Conservation (phyloP, 805 yeast species). For the Danielozyma ontarioensis region DNA sequence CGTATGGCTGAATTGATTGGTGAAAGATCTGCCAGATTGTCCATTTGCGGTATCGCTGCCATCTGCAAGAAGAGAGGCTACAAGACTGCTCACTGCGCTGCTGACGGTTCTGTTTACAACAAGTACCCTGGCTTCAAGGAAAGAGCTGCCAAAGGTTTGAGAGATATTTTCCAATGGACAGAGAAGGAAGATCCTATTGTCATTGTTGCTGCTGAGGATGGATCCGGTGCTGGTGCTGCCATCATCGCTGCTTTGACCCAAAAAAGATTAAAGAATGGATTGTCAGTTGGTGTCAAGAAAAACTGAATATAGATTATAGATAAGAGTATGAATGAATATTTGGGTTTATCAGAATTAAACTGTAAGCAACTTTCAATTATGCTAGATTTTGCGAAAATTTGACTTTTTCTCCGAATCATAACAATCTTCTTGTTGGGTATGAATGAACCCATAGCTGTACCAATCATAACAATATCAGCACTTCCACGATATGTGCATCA, state of each 20-base stretch:
- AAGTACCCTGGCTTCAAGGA: conserved; percentile 88
- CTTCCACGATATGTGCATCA: too few relatives aligned
- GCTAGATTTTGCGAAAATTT: too few relatives aligned
- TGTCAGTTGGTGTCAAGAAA: conserved; percentile 51
- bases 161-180: conserved; percentile 84
- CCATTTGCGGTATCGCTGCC: conserved; percentile 94
- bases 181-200: conserved; percentile 68
- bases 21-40: conserved; percentile 85
- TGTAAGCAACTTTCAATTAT: too few relatives aligned
- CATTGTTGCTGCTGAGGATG: conserved; percentile 93
- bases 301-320: neutral
- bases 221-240: conserved; percentile 98
- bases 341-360: too few relatives aligned
- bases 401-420: too few relatives aligned
- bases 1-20: conserved; percentile 83
- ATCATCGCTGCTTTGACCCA: conserved; percentile 93
- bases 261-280: conserved; percentile 66
- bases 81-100: conserved; percentile 81
- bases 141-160: conserved; percentile 82
- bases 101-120: conserved; percentile 95
- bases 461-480: too few relatives aligned
- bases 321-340: too few relatives aligned
- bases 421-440: too few relatives aligned
- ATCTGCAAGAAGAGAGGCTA: conserved; percentile 81
- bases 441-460: too few relatives aligned